Conservation (phyloP, 2,329 filamentous ascomycete species). For the Gaeumannomyces tritici region DNA sequence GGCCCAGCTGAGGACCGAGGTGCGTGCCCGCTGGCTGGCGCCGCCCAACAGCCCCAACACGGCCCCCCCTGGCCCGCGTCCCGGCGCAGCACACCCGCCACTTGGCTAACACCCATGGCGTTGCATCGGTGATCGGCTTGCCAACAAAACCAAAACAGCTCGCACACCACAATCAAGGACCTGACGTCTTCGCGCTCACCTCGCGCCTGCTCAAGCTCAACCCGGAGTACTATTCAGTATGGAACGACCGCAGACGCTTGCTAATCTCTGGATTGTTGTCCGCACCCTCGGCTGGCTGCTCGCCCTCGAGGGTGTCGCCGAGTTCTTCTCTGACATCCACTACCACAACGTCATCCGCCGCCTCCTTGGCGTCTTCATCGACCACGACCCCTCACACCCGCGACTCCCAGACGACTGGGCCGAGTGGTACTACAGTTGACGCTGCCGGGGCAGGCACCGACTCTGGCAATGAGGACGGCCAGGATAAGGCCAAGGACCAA, state of each 20-base stretch:
- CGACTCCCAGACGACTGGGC: constrained; percentile 38
- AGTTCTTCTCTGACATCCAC: constrained; percentile 43
- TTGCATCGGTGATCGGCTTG: neutral
- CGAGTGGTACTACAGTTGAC: constrained; percentile 45
- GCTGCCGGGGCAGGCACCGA: constrained; percentile 11
- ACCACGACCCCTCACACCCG: constrained; percentile 38
- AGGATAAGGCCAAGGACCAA: constrained; percentile 19
- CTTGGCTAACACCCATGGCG: constrained; percentile 7
- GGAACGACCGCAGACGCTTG: constrained; percentile 75
- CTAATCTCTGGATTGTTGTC: constrained; percentile 51
- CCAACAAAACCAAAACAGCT: constrained; percentile 21
- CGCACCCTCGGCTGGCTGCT: constrained; percentile 39
- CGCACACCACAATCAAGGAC: constrained; percentile 34
- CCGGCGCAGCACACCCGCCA: neutral
- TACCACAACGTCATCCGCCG: constrained; percentile 55
- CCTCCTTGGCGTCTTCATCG: constrained; percentile 43
- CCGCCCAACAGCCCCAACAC: neutral
- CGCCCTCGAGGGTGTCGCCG: constrained; percentile 43
- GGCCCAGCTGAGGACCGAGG: constrained; percentile 55
- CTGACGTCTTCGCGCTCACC: constrained; percentile 55
- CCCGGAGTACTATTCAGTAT: constrained; percentile 84
- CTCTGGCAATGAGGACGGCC: constrained; percentile 17
- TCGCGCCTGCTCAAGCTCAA: constrained; percentile 68
- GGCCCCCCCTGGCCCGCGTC: neutral
- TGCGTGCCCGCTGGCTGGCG: constrained; percentile 19